phyloP scores from a whole-genome alignment of 2,329 filamentous ascomycete species.

The Hymenotorrendiella dingleyae region DNA sequence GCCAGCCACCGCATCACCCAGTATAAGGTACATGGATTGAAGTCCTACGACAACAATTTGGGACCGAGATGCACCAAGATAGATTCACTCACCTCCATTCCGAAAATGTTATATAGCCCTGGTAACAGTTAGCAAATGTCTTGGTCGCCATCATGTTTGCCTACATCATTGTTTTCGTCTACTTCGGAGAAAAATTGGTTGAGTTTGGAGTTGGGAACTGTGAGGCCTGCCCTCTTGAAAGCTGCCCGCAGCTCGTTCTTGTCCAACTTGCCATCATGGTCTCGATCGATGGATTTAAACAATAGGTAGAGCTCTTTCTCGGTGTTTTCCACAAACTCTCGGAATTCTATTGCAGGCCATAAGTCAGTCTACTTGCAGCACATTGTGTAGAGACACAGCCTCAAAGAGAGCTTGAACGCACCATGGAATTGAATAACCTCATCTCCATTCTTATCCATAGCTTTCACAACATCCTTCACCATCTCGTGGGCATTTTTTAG shows the following conservation, averaged over 20 bases:
- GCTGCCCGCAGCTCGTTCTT: conserved; percentile 76
- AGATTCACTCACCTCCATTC: conserved; percentile 79
- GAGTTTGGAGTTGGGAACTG: conserved; percentile 70
- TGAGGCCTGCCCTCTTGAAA: conserved; percentile 71
- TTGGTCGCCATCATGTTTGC: conserved; percentile 4
- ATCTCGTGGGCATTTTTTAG: conserved; percentile 89
- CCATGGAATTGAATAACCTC: conserved; percentile 88
- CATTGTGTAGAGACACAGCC: neutral
- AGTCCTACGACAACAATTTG: too few species aligned
- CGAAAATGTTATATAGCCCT: conserved; percentile 69
- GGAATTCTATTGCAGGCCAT: conserved; percentile 63
- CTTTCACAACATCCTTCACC: conserved; percentile 71
- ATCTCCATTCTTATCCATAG: conserved; percentile 82
- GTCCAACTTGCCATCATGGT: conserved; percentile 80
- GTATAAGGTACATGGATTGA: too few species aligned
- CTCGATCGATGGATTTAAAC: conserved; percentile 80
- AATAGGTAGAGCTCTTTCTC: conserved; percentile 77
- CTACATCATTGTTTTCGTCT: conserved; percentile 72
- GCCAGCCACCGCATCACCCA: too few species aligned
- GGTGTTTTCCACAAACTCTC: conserved; percentile 77
- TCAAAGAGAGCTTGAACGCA: conserved; percentile 39
- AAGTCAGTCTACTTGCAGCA: conserved; percentile 2
- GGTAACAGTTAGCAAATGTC: conserved; percentile 23
- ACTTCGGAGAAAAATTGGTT: conserved; percentile 85
- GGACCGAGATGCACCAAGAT: conserved; percentile 5